phyloP scores from a whole-genome alignment of 495 filamentous ascomycete species.

The Xylaria bambusicola region DNA sequence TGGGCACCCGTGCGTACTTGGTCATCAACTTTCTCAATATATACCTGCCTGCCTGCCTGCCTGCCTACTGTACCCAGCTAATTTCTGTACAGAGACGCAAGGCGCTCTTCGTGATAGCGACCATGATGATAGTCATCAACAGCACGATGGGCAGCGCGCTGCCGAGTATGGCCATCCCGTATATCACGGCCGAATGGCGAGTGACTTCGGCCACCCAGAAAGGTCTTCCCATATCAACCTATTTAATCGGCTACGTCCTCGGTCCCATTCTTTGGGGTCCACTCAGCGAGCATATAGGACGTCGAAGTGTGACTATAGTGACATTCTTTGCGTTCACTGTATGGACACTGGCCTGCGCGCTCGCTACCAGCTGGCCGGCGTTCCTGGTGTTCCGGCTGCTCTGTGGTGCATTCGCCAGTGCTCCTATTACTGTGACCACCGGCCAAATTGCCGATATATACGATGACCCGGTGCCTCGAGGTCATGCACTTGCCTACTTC shows the following conservation, averaged over 20 bases:
- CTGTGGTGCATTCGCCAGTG: slow-evolving; percentile 59
- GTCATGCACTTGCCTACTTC: slow-evolving; percentile 65
- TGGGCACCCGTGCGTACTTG: too few species aligned
- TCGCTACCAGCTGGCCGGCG: too few species aligned
- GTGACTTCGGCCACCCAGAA: slow-evolving; percentile 51
- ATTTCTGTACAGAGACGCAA: too few species aligned
- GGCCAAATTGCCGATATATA: slow-evolving; percentile 69
- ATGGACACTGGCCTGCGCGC: too few species aligned
- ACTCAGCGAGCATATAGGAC: slow-evolving; percentile 61
- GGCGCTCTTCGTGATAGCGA: too few species aligned
- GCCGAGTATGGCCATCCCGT: slow-evolving; percentile 47
- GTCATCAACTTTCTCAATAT: too few species aligned
- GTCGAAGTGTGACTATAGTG: too few species aligned
- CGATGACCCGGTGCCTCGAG: slow-evolving; percentile 53
- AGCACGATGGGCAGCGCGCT: slow-evolving; percentile 61
- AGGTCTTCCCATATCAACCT: slow-evolving; percentile 65
- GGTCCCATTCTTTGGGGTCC: slow-evolving; percentile 59
- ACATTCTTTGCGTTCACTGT: too few species aligned
- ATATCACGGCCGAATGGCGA: slow-evolving; percentile 24
- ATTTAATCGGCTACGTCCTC: slow-evolving; percentile 62
- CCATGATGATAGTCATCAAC: too few species aligned
- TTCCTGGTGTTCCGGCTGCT: too few species aligned
- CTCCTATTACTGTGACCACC: slow-evolving; percentile 61
- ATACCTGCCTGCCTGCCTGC: too few species aligned
- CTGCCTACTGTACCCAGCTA: too few species aligned